Percentiles rank a stretch among this genome's conserved stretches.
phyloP scores from a whole-genome alignment of 2,329 filamentous ascomycete species.

The Ophiostoma sp. region DNA sequence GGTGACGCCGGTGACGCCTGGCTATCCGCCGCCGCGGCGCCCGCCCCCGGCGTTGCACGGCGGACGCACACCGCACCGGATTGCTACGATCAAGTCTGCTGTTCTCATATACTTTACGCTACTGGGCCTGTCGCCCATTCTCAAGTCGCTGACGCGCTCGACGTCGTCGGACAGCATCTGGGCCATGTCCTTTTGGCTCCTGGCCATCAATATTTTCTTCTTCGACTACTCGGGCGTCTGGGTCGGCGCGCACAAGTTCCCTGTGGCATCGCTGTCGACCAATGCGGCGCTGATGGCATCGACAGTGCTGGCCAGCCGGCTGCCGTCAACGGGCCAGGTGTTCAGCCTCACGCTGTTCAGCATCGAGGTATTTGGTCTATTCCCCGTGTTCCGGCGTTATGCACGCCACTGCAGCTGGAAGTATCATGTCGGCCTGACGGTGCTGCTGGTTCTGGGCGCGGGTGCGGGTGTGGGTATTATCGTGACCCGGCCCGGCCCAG shows the following conservation, averaged over 20 bases:
- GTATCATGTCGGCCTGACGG: constrained; percentile 72
- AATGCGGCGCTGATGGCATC: constrained; percentile 96
- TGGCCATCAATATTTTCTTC: constrained; percentile 94
- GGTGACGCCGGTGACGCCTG: constrained; percentile 32
- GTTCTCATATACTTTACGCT: constrained; percentile 89
- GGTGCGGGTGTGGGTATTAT: constrained; percentile 69
- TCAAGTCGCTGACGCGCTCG: constrained; percentile 91
- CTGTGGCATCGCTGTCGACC: constrained; percentile 69
- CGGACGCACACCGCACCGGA: constrained; percentile 45
- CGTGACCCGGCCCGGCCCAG: constrained; percentile 43
- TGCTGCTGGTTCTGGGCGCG: constrained; percentile 70
- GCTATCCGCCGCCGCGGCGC: constrained; percentile 28
- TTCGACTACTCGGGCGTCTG: constrained; percentile 80
- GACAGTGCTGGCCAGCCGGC: constrained; percentile 82
- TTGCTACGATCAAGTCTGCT: constrained; percentile 86
- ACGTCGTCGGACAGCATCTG: constrained; percentile 94
- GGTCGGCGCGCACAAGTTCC: constrained; percentile 56
- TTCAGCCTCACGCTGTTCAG: constrained; percentile 93
- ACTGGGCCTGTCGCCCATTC: constrained; percentile 85
- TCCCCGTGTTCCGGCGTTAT: constrained; percentile 93
- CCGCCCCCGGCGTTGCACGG: constrained; percentile 35
- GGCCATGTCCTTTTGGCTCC: constrained; percentile 89
- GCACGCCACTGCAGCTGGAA: constrained; percentile 75
- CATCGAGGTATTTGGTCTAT: constrained; percentile 94
- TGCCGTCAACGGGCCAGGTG: constrained; percentile 87